Conservation (phyloP, 2,329 filamentous ascomycete species). For the Xylaria sp. region DNA sequence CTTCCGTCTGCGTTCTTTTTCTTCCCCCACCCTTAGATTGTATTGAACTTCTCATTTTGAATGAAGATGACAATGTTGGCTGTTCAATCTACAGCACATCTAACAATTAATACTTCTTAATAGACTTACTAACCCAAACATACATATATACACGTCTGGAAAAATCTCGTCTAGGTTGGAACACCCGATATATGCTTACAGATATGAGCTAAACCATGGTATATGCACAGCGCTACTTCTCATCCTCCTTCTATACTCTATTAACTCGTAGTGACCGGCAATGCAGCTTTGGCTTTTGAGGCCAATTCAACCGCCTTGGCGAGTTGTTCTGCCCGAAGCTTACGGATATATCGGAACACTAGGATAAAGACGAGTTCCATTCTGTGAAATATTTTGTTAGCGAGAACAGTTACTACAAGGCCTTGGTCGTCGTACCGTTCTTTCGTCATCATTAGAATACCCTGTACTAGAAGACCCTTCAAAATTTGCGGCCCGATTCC, state of each 20-base stretch:
- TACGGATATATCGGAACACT: conserved; percentile 80
- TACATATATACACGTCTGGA: background rate
- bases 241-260: conserved; percentile 43
- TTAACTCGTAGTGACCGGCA: conserved; percentile 49
- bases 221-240: background rate
- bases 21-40: too few species aligned
- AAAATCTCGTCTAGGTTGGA: background rate
- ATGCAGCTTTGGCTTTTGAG: conserved; percentile 58
- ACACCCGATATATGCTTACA: background rate
- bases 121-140: background rate
- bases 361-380: conserved; percentile 89
- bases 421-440: conserved; percentile 69
- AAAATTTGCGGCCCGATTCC: conserved; percentile 92
- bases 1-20: too few species aligned
- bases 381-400: conserved; percentile 48
- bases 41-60: too few species aligned
- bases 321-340: conserved; percentile 72
- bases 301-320: conserved; percentile 69
- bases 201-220: background rate
- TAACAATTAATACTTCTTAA: conserved; percentile 11
- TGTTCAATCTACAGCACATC: background rate
- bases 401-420: conserved; percentile 4
- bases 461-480: conserved; percentile 92
- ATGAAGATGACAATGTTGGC: too few species aligned
- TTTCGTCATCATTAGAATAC: conserved; percentile 98